phyloP scores from a whole-genome alignment of 164 flowering plant genomes.

The Aristolochia fimbriata region DNA sequence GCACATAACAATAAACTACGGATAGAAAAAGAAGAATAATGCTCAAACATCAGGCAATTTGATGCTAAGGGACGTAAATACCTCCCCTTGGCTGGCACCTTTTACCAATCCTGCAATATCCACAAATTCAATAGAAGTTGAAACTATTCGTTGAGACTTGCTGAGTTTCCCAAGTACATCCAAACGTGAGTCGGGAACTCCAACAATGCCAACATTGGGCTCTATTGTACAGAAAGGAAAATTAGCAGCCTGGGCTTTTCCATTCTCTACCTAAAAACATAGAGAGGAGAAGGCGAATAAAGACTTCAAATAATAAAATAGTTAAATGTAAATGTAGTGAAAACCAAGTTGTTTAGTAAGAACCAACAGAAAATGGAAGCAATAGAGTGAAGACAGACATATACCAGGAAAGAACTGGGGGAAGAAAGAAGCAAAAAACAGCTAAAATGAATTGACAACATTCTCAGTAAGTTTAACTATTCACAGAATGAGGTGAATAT shows the following conservation, averaged over 20 bases:
- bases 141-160: slow-evolving; percentile 77
- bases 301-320: not conserved
- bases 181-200: slow-evolving; percentile 88
- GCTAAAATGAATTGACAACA: too few species aligned
- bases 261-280: slow-evolving; percentile 79
- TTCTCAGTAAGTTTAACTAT: too few species aligned
- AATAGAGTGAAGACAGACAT: too few species aligned
- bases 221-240: slow-evolving; percentile 98
- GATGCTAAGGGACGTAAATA: slow-evolving; percentile 6
- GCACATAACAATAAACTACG: not conserved
- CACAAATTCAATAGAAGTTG: slow-evolving; percentile 92
- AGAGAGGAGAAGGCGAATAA: not conserved
- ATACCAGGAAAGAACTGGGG: too few species aligned
- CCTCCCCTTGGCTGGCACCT: slow-evolving; percentile 99
- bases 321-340: not conserved
- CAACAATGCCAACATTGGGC: slow-evolving; percentile 96
- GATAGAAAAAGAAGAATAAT: not conserved
- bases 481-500: too few species aligned
- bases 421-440: too few species aligned
- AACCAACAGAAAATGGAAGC: not conserved
- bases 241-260: slow-evolving; percentile 99
- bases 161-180: slow-evolving; percentile 73
- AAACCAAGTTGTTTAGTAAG: not conserved
- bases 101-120: slow-evolving; percentile 99
- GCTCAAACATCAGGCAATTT: not conserved